These are phyloP conservation scores for Magnaporthiopsis incrustans DNA, from an alignment of 2,329 filamentous ascomycete genomes.

Conservation along the genomic window DNA sequence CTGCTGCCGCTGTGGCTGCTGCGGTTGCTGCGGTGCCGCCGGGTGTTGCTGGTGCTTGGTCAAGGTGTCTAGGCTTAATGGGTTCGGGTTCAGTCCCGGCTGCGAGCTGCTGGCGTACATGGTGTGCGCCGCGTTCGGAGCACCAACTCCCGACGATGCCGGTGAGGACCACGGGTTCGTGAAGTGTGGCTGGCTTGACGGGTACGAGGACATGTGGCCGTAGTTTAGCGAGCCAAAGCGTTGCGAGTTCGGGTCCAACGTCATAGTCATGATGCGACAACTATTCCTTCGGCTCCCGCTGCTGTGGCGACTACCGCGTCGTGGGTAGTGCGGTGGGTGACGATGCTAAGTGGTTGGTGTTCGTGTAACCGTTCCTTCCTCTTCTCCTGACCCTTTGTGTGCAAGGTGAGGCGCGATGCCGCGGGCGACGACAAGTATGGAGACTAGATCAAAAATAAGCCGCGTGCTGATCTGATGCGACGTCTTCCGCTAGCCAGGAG, in stretches of 20 bases:
- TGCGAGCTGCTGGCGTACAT: constrained; percentile 50
- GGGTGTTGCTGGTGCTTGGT: constrained; percentile 47
- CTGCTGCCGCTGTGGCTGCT: background rate
- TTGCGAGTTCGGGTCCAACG: constrained; percentile 82
- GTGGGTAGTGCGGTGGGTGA: constrained; percentile 6
- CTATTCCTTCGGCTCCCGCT: too few species aligned
- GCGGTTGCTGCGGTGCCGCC: constrained; percentile 3
- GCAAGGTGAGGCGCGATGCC: constrained; percentile 9
- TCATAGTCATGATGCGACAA: constrained; percentile 75
- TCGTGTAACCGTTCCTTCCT: constrained; percentile 2
- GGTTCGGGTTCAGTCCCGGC: constrained; percentile 49
- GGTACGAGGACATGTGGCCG: constrained; percentile 67
- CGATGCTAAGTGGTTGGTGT: constrained; percentile 14
- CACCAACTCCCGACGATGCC: constrained; percentile 36
- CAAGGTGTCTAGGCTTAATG: constrained; percentile 48
- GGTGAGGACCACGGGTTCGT: constrained; percentile 79
- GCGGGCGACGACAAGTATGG: constrained; percentile 18
- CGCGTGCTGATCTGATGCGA: constrained; percentile 45
- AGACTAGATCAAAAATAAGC: constrained; percentile 5
- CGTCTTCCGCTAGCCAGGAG: constrained; percentile 27
- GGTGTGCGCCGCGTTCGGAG: constrained; percentile 46
- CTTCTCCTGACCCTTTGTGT: constrained; percentile 6
- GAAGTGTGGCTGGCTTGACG: constrained; percentile 63
- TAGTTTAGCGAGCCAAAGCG: constrained; percentile 71
- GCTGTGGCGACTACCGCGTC: too few species aligned